phyloP scores from a whole-genome alignment of 345 rosid species.

The Orychophragmus violaceus region DNA sequence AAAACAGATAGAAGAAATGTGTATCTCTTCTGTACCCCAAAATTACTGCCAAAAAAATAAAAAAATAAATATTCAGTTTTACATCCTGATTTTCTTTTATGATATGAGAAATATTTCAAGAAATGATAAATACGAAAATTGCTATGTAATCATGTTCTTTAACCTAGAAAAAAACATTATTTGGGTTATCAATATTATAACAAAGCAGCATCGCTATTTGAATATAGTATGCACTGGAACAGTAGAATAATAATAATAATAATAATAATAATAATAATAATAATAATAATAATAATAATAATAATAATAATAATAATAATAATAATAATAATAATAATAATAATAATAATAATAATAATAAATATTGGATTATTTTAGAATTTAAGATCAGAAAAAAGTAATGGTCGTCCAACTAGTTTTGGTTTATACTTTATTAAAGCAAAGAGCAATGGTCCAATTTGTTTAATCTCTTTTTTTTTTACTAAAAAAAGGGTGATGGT shows the following conservation, averaged over 20 bases:
- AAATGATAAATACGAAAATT: not conserved
- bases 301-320: too few relatives aligned
- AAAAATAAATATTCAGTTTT: not conserved
- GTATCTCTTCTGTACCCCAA: conserved; percentile 69
- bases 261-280: too few relatives aligned
- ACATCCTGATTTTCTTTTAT: not conserved
- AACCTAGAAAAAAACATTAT: not conserved
- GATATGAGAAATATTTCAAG: not conserved
- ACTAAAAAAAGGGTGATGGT: not conserved
- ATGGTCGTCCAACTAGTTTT: not conserved
- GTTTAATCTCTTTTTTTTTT: not conserved
- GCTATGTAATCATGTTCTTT: not conserved
- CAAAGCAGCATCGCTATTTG: not conserved
- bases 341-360: too few relatives aligned
- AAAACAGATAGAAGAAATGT: conserved; percentile 59
- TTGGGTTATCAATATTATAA: not conserved
- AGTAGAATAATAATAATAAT: too few relatives aligned
- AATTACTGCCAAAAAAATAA: conserved; percentile 63
- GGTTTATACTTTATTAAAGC: not conserved
- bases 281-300: too few relatives aligned
- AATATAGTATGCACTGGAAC: not conserved
- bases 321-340: too few relatives aligned
- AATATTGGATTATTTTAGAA: not conserved
- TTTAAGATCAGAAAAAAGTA: not conserved
- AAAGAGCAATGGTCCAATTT: not conserved